Evolutionary conservation across 2,329 filamentous ascomycete species (phyloP), one percentile per base, ranked within the genome.

Genomic region (Phoma sp.): DNA sequence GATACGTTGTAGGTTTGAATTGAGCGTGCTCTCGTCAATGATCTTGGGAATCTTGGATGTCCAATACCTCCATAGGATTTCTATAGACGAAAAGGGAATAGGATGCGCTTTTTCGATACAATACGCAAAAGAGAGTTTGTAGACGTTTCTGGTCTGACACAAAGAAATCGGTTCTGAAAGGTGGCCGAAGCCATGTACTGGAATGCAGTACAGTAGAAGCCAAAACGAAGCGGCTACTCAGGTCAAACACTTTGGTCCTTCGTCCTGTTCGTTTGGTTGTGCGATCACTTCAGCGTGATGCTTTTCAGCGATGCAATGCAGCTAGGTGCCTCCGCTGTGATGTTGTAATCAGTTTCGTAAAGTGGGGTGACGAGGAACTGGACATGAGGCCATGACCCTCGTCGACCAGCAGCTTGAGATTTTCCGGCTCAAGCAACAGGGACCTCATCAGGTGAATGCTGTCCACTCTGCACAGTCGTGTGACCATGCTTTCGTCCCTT

Each of bases 31-130:
- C 24, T 38, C 5, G 22, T 10, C n/a, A 19, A 39, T 37, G 15
- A 24, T 12, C 6, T 37, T 43, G 24, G 46, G 21, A 12, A 24
- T 41, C 43, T 46, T 37, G 29, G 2, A 13, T 50, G 41, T 55
- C 52, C 38, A 55, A 46, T 17, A 55, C 52, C 52, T 50, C 25
- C 25, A 21, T 55, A 55, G 52, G 52, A 37, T 55, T 55, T 55
- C 52, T 51, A 55, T 55, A 55, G 52, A 55, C 46, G 19, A 36
- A 10, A 24, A 24, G 3, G 24, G 32, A 25, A 35, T 27, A 55
- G 36, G 33, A 22, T 19, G 4, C n/a, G 22, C 39, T 49, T 29
- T 49, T 36, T 35, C 40, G 29, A 7, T 22, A 24, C 27, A n/a
- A 41, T 5, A 10, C 17, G 25, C n/a, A 21, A 21, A 17, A 24